Evolutionary conservation across 2,329 filamentous ascomycete genomes (phyloP).

Genomic region (Curvularia spicifera): DNA sequence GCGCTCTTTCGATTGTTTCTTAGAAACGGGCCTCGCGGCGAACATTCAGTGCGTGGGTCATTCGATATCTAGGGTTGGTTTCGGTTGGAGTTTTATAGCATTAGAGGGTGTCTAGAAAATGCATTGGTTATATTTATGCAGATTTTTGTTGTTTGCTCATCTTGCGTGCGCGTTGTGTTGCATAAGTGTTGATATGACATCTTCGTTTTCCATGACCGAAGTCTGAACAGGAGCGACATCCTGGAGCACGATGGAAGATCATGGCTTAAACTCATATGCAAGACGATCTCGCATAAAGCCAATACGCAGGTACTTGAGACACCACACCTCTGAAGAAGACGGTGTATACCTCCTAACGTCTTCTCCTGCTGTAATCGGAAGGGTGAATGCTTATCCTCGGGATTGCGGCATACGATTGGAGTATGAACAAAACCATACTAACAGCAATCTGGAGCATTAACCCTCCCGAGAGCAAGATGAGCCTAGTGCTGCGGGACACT

Average conservation of each 20-base stretch:
- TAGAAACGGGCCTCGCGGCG: not conserved
- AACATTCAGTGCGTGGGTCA: not conserved
- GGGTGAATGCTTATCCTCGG: not conserved
- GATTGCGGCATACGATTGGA: not conserved
- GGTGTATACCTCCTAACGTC: not conserved
- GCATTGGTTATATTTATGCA: not conserved
- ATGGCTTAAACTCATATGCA: not conserved
- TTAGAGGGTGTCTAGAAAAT: not conserved
- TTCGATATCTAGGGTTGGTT: not conserved
- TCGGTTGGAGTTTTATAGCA: not conserved
- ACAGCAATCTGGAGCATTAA: not conserved
- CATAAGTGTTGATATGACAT: not conserved
- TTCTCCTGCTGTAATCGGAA: not conserved
- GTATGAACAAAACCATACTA: not conserved
- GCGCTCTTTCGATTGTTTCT: not conserved
- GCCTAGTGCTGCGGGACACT: not conserved
- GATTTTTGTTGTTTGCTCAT: not conserved
- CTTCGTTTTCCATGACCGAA: not conserved
- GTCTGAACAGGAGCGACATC: not conserved
- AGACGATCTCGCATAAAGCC: not conserved
- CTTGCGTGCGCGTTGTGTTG: not conserved
- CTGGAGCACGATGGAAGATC: not conserved
- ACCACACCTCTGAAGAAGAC: not conserved
- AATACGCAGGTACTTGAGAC: not conserved
- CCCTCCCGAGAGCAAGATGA: not conserved